Percentiles rank a stretch among this genome's conserved stretches.
These are phyloP conservation scores for Raffaelea deltoideospora DNA, from an alignment of 2,329 filamentous ascomycete genomes.

Conservation along the genomic window DNA sequence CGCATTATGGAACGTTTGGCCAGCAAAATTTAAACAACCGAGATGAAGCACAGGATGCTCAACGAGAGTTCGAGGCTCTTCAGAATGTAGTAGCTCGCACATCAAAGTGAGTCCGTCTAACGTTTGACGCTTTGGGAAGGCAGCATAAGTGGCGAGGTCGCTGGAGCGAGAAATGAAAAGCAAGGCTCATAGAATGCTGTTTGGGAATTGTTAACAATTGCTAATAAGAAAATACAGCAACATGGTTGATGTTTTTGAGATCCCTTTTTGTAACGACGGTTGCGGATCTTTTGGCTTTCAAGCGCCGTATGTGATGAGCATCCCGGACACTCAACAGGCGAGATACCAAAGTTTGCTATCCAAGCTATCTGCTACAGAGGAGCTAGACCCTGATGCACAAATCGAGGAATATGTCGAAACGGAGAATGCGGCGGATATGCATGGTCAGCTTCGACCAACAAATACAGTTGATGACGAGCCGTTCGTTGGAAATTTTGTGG, in stretches of 20 bases:
- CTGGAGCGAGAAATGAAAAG: no score
- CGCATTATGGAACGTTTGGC: constrained; percentile 48
- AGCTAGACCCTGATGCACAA: constrained; percentile 26
- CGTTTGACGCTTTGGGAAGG: no score
- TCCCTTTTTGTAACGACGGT: constrained; percentile 34
- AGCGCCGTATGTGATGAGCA: constrained; percentile 31
- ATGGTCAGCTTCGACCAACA: constrained; percentile 21
- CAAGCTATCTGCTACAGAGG: constrained; percentile 35
- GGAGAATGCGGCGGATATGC: constrained; percentile 31
- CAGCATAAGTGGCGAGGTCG: no score
- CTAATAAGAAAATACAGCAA: constrained; percentile 27
- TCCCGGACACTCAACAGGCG: constrained; percentile 38
- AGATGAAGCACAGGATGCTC: constrained; percentile 45
- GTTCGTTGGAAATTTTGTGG: constrained; percentile 45
- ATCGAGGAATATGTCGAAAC: constrained; percentile 29
- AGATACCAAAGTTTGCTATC: constrained; percentile 48
- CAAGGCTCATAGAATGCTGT: no score
- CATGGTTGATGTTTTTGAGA: constrained; percentile 54
- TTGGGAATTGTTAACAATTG: background rate
- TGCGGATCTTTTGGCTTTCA: constrained; percentile 19
- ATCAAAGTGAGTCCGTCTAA: constrained; percentile 41
- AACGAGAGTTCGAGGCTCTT: constrained; percentile 48
- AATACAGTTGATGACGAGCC: constrained; percentile 25
- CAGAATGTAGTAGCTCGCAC: constrained; percentile 49
- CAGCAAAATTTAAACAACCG: constrained; percentile 38